Percentiles rank a stretch among this genome's conserved stretches.
Evolutionary conservation across 2,329 filamentous ascomycete species (phyloP).

Genomic region (Fusarium sterilihyphosum): DNA sequence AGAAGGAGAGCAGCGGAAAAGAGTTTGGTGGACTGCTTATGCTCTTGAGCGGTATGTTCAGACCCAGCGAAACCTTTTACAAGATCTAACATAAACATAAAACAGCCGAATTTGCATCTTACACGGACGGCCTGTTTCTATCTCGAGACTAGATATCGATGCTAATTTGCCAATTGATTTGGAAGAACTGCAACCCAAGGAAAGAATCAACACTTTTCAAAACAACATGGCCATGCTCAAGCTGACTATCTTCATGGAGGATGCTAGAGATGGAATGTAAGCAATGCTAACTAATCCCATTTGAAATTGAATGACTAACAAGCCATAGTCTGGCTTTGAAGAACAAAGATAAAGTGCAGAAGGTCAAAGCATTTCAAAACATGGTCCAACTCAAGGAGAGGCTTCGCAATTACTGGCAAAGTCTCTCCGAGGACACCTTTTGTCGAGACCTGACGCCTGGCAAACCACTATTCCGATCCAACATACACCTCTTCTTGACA

Average conservation of each 20-base stretch:
- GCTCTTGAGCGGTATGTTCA: conserved; percentile 27
- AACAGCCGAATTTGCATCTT: conserved; percentile 31
- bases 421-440: conserved; percentile 24
- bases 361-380: neutral
- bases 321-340: conserved; percentile 10
- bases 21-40: conserved; percentile 40
- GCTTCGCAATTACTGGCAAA: conserved; percentile 21
- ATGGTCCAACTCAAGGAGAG: conserved; percentile 13
- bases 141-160: conserved; percentile 20
- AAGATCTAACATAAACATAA: conserved; percentile 3
- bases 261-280: conserved; percentile 32
- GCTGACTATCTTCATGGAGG: conserved; percentile 36
- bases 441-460: conserved; percentile 33
- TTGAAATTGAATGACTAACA: neutral
- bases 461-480: conserved; percentile 34
- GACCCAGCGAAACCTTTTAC: neutral
- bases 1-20: conserved; percentile 25
- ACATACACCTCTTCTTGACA: conserved; percentile 34
- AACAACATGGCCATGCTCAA: conserved; percentile 27
- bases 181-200: conserved; percentile 17
- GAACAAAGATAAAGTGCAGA: conserved; percentile 4
- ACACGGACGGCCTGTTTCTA: conserved; percentile 34
- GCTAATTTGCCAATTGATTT: conserved; percentile 18
- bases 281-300: neutral
- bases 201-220: conserved; percentile 32